Base-by-base conservation (phyloP, 495 filamentous ascomycete genomes). In the Staphylotrichum longicolle region DNA sequence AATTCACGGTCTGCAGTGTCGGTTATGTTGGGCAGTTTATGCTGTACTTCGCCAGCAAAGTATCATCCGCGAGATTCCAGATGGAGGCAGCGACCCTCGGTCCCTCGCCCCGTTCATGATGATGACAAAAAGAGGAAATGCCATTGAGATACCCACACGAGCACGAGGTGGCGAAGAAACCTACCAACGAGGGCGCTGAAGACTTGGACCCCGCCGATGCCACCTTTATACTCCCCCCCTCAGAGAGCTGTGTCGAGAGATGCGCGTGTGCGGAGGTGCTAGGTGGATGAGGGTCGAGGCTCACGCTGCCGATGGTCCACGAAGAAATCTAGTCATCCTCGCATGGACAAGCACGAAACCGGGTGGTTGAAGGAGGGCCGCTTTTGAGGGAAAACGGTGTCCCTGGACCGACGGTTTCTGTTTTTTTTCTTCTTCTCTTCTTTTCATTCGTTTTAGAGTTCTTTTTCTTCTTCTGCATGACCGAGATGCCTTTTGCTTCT, bases 401-500 rank as follows among this genome's bases (percentile, higher is more conserved):
- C 46, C 67, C 12, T 56, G 66, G 46, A 58, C 54, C 37, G 61
- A 60, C 64, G 63, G 20, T 27, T 27, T 27, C 20, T 1, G 54
- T 60, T 74, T 72, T 74, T 77, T 75, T 76, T 35, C 41, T 55
- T 48, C 75, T 74, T 75, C 71, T 75, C 35, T 77, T 55, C 32
- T 44, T 55, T 47, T 52, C 40, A 45, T 32, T 72, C 72, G 69
- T 73, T 76, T 80, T 62, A 42, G 42, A 54, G 42, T 14, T 60
- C 32, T 47, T 56, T 72, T 75, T 78, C 75, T 75, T 5, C 46
- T 50, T 42, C 72, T 80, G 74, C 77, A 79, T 79, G 74, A 76
- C 74, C 58, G 70, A 68, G 65, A 70, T 70, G 71, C 64, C 66
- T 73, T 73, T 72, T 74, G 68, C 66, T 71, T 74, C 62, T 68